Evolutionary conservation across 2,329 filamentous ascomycete species (phyloP), one percentile per base, ranked within the genome.

Genomic region (Escovopsis sp.): DNA sequence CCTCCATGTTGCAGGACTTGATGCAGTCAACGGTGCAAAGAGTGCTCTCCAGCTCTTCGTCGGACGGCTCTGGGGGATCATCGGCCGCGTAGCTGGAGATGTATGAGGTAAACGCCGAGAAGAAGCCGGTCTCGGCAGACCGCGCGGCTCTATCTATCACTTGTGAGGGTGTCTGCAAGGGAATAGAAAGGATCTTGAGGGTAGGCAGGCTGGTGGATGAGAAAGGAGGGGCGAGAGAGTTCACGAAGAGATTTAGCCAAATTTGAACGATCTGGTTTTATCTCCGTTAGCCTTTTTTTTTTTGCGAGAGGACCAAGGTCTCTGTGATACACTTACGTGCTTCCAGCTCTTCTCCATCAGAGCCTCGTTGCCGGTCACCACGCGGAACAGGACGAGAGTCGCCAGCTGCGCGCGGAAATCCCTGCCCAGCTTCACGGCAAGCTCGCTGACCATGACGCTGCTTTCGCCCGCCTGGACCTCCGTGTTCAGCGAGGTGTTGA

Each of bases 21-120:
- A 98, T 79, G 53, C 89, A 98, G 57, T 96, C 91, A 3, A 95
- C 84, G 1, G 91, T 89, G 57, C 84, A 91, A 9, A 98, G 68
- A 0, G 91, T 96, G 56, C 91, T 94, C 54, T 98, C 91, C 27
- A 98, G 71, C 58, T 98, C 91, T 57, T 96, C 89, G 49, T 96
- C 87, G 1, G 91, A 96, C 2, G 91, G 91, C 63, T 98, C 91
- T 0, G 91, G 91, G 11, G 91, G 91, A 55, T 98, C 91, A 59
- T 96, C 91, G 10, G 91, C 93, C 35, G 93, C 91, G 58, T 98
- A 96, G 59, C 89, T 96, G n/a, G 88, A 94, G 29, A 98, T 87
- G 54, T 96, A 98, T 5, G 84, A 94, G 1, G 89, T 93, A 53
- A 98, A 85, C 1, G 89, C 87, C 4, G 88, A 94, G 57, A 98